Percentiles rank a stretch among this genome's conserved stretches.
These are phyloP conservation scores for Raffaelea ambrosiae DNA, from an alignment of 2,329 filamentous ascomycete genomes.

Conservation along the genomic window DNA sequence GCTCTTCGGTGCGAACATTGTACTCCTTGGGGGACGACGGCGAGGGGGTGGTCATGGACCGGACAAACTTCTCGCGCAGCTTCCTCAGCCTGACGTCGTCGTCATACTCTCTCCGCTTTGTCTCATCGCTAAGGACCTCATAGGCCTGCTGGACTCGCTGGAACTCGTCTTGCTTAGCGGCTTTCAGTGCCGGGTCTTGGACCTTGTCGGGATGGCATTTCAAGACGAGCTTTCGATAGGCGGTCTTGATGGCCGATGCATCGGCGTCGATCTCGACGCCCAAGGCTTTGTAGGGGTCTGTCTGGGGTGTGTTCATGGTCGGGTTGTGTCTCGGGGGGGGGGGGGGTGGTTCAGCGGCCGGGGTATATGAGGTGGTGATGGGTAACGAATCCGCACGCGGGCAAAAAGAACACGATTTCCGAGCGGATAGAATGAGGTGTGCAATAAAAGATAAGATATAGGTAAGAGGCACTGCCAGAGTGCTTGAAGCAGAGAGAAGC, in stretches of 20 bases:
- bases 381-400: too few species aligned
- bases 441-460: background rate
- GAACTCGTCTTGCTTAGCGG: slow-evolving; percentile 76
- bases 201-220: slow-evolving; percentile 91
- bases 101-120: slow-evolving; percentile 67
- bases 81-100: slow-evolving; percentile 60
- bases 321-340: too few species aligned
- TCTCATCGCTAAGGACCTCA: slow-evolving; percentile 76
- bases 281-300: slow-evolving; percentile 73
- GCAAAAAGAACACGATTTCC: background rate
- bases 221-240: slow-evolving; percentile 78
- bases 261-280: slow-evolving; percentile 67
- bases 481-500: background rate
- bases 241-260: slow-evolving; percentile 62
- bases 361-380: too few species aligned
- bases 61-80: slow-evolving; percentile 45
- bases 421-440: background rate
- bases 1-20: slow-evolving; percentile 44
- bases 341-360: too few species aligned
- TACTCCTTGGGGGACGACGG: slow-evolving; percentile 33
- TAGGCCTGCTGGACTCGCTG: slow-evolving; percentile 90
- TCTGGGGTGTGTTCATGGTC: slow-evolving; percentile 41
- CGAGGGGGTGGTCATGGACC: slow-evolving; percentile 30
- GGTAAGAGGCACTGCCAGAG: slow-evolving; percentile 2
- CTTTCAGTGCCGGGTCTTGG: slow-evolving; percentile 66